A percentile compares a stretch with the other conserved stretches of the same genome.
These are phyloP conservation scores for Tylopilus cervinicoccineus DNA, from an alignment of 768 basidiomycete genomes.

Conservation along the genomic window DNA sequence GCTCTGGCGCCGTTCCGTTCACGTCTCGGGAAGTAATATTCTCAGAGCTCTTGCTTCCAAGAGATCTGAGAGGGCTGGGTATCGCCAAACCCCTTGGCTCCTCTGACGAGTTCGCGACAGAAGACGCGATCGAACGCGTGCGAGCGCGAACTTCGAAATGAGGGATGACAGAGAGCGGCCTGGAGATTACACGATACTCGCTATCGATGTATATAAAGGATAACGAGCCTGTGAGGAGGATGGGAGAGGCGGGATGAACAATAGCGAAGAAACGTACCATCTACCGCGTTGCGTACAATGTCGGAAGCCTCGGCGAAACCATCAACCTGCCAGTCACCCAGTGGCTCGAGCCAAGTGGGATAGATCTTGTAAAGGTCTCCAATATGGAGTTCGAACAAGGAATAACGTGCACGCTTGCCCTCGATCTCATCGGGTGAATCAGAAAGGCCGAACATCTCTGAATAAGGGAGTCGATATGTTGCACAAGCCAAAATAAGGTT, in stretches of 20 bases:
- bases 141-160: constrained; percentile 12
- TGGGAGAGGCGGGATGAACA: constrained; percentile 4
- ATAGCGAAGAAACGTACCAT: constrained; percentile 37
- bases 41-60: constrained; percentile 49
- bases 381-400: constrained; percentile 25
- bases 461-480: constrained; percentile 21
- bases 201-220: constrained; percentile 37
- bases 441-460: constrained; percentile 21
- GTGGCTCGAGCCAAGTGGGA: constrained; percentile 35
- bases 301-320: constrained; percentile 44
- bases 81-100: constrained; percentile 38
- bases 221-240: constrained; percentile 18
- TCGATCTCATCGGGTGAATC: constrained; percentile 11
- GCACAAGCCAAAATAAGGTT: constrained; percentile 46
- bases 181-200: constrained; percentile 43
- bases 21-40: constrained; percentile 28
- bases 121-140: constrained; percentile 16
- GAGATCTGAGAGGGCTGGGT: constrained; percentile 63
- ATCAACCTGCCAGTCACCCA: constrained; percentile 55
- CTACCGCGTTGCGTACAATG: constrained; percentile 40
- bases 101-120: constrained; percentile 18
- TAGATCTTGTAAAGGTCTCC: constrained; percentile 18
- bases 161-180: constrained; percentile 35
- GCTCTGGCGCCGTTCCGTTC: constrained; percentile 22
- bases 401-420: constrained; percentile 10